Evolutionary conservation across 768 basidiomycete species (phyloP).

Genomic region (Mycena belliarum): DNA sequence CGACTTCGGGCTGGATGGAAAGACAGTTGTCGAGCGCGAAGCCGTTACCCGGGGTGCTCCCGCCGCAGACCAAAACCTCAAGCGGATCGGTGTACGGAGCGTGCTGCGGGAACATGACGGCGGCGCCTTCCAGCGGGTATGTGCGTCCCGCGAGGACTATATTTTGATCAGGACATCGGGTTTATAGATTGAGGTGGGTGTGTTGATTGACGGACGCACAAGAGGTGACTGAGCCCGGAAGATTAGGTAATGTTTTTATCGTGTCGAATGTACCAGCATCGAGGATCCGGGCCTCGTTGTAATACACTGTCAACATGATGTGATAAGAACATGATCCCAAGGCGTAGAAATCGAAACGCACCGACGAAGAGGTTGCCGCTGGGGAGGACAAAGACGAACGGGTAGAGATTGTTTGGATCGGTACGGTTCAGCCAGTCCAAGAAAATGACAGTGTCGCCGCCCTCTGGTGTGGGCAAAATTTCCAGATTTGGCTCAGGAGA

Average conservation of each 20-base stretch:
- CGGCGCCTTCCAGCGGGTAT: slow-evolving; percentile 76
- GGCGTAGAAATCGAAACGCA: slow-evolving; percentile 30
- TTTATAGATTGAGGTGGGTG: not conserved
- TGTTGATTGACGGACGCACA: slow-evolving; percentile 37
- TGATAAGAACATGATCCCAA: not conserved
- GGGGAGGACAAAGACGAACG: slow-evolving; percentile 73
- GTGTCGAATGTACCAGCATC: slow-evolving; percentile 69
- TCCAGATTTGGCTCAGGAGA: slow-evolving; percentile 69
- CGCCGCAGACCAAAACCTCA: slow-evolving; percentile 74
- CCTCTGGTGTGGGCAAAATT: slow-evolving; percentile 64
- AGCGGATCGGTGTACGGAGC: slow-evolving; percentile 76
- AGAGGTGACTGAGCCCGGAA: slow-evolving; percentile 73
- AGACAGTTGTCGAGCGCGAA: slow-evolving; percentile 69
- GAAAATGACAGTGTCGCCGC: slow-evolving; percentile 59
- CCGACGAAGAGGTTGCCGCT: slow-evolving; percentile 71
- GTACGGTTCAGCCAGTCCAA: slow-evolving; percentile 71
- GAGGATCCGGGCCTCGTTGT: slow-evolving; percentile 79
- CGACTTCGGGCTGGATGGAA: slow-evolving; percentile 62
- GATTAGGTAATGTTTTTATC: slow-evolving; percentile 60
- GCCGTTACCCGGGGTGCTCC: slow-evolving; percentile 60
- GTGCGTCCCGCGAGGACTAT: slow-evolving; percentile 71
- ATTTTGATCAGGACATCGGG: not conserved
- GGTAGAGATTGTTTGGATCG: slow-evolving; percentile 81
- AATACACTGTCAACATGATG: slow-evolving; percentile 68
- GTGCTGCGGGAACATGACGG: slow-evolving; percentile 66